Base-by-base conservation (phyloP, 495 filamentous ascomycete species). In the Hypoxylon intermedium region DNA sequence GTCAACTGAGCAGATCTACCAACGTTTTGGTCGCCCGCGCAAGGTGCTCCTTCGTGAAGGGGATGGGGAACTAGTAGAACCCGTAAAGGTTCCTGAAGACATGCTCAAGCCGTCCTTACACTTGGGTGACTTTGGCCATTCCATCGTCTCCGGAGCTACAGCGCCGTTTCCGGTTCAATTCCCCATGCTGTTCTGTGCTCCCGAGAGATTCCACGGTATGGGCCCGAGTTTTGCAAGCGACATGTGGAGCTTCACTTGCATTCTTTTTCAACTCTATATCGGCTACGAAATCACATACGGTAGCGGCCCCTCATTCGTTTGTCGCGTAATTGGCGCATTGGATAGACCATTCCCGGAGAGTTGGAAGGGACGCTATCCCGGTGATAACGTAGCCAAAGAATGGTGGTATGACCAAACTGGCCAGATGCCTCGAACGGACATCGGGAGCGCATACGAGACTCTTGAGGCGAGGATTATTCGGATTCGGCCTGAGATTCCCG, bases 191-290 rank as follows among this genome's bases (percentile, higher is more conserved):
- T 70, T 45, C 44, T 74, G 68, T 51, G 67, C 69, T 53, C 68
- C 69, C 36, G 71, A 75, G 16, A 62, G 65, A 9, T 46, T 72
- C 31, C 67, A 74, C 57, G 28, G 54, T 16, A 40, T 46, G 51
- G 40, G 67, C 16, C 65, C 67, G 58, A 75, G 65, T 26, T 50
- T 58, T 58, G 65, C 67, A 18, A 72, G 72, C 56, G 71, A 74
- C 28, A 71, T 74, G 61, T 76, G 67, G 69, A 76, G 72, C 36
- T 74, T 68, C 37, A 72, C 68, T 60, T 54, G 65, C 48, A 20
- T 74, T 34, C 72, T 76, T 24, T 19, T 60, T 16, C 42, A 53
- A 34, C 69, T 76, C 44, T 73, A 72, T 54, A 43, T 61, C 40
- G 52, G 58, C 21, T 19, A 12, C 42, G 15, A 1, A 26, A 48